phyloP scores from a whole-genome alignment of 73 alveolate genomes.

The Tetrahymena malaccensis region DNA sequence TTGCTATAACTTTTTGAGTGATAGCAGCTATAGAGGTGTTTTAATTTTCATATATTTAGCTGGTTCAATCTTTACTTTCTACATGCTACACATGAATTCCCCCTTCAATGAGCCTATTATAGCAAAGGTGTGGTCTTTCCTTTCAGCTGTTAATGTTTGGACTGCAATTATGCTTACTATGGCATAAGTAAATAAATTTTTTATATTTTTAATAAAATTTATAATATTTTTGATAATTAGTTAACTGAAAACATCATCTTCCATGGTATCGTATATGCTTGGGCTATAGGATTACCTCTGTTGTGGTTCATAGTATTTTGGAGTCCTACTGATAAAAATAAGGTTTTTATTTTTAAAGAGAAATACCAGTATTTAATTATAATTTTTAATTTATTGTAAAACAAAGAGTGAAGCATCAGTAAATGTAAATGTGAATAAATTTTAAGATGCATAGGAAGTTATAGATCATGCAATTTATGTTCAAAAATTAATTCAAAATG shows the following conservation, averaged over 20 bases:
- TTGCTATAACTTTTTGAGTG: neutral
- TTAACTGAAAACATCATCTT: neutral
- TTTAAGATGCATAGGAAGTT: slow-evolving; percentile 10
- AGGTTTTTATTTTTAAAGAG: neutral
- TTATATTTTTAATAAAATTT: neutral
- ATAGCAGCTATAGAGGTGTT: neutral
- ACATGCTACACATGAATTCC: neutral
- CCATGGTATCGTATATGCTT: neutral
- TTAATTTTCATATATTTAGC: neutral
- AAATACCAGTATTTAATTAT: neutral
- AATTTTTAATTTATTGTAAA: neutral
- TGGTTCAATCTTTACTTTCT: neutral
- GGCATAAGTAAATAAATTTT: neutral
- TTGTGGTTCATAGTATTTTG: neutral
- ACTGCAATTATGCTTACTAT: neutral
- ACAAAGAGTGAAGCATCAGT: slow-evolving; percentile 9
- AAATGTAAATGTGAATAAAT: slow-evolving; percentile 32
- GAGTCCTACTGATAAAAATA: neutral
- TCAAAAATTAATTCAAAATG: slow-evolving; percentile 9
- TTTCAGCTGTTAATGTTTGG: neutral
- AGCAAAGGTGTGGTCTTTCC: neutral
- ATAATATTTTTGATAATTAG: neutral
- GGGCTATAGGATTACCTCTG: neutral
- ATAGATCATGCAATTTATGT: slow-evolving; percentile 37
- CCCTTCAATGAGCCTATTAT: neutral